These are phyloP conservation scores for Ophiostoma populinum DNA, from an alignment of 2,329 filamentous ascomycete genomes.

Conservation along the genomic window DNA sequence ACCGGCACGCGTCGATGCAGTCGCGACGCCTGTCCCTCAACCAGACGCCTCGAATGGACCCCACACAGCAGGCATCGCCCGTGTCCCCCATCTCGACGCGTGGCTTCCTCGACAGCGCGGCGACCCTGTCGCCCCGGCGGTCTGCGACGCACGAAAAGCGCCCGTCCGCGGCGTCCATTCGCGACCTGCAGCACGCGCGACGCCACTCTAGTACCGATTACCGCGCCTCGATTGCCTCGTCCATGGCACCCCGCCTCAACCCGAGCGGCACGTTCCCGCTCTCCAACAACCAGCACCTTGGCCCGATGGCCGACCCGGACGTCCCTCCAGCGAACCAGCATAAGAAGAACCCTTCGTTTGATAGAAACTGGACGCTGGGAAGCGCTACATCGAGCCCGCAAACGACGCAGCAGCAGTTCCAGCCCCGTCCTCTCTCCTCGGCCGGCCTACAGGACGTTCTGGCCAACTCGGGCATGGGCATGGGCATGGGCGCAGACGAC, in stretches of 20 bases:
- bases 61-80: conserved; percentile 23
- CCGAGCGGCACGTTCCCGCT: conserved; percentile 26
- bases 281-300: conserved; percentile 14
- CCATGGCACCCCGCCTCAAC: conserved; percentile 25
- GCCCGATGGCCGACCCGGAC: conserved; percentile 1
- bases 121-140: conserved; percentile 18
- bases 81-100: conserved; percentile 16
- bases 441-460: conserved; percentile 30
- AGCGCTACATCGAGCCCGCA: conserved; percentile 25
- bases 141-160: conserved; percentile 30
- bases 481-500: conserved; percentile 23
- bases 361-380: conserved; percentile 52
- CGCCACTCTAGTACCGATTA: conserved; percentile 79
- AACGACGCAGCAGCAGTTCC: conserved; percentile 9
- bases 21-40: conserved; percentile 30
- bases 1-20: conserved; percentile 29
- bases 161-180: conserved; percentile 66
- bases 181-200: conserved; percentile 67
- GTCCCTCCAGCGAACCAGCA: conserved; percentile 16
- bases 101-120: conserved; percentile 18
- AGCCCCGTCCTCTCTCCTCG: conserved; percentile 32
- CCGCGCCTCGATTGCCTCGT: conserved; percentile 22
- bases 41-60: conserved; percentile 31
- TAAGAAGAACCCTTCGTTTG: conserved; percentile 52
- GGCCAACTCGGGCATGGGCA: conserved; percentile 21